phyloP scores from a whole-genome alignment of 257 asterid genomes.

The Solanum paucissectum region DNA sequence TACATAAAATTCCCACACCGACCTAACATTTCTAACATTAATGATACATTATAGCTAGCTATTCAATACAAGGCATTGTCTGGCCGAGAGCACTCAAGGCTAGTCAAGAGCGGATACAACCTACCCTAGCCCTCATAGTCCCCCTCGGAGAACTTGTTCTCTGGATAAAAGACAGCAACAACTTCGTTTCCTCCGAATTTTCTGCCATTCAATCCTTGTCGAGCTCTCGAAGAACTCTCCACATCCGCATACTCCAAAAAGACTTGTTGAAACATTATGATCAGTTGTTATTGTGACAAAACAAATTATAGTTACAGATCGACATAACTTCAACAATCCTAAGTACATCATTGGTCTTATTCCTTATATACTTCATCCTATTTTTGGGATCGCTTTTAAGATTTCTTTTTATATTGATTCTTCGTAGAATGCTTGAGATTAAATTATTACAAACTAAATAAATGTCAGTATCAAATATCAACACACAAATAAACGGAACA shows the following conservation, averaged over 20 bases:
- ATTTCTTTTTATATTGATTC: too few relatives aligned
- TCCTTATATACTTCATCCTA: too few relatives aligned
- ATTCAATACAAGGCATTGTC: not conserved
- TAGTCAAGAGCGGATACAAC: not conserved
- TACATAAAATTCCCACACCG: not conserved
- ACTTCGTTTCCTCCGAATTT: conserved; percentile 88
- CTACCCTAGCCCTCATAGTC: conserved; percentile 50
- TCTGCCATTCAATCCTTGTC: conserved; percentile 76
- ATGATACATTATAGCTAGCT: not conserved
- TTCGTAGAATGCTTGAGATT: too few relatives aligned
- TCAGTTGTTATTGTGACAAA: not conserved
- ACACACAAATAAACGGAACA: not conserved
- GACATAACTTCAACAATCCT: too few relatives aligned
- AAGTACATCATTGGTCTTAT: too few relatives aligned
- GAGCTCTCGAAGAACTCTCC: conserved; percentile 71
- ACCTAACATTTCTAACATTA: not conserved
- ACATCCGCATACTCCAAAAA: conserved; percentile 61
- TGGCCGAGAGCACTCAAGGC: not conserved
- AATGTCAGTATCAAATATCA: too few relatives aligned
- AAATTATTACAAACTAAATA: too few relatives aligned
- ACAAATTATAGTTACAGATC: not conserved
- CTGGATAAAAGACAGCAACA: conserved; percentile 74
- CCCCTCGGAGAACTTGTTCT: conserved; percentile 65
- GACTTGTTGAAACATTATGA: not conserved
- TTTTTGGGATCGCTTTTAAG: too few relatives aligned